Conservation (phyloP, 169 alveolate genomes). For the Plasmodium malariae region DNA sequence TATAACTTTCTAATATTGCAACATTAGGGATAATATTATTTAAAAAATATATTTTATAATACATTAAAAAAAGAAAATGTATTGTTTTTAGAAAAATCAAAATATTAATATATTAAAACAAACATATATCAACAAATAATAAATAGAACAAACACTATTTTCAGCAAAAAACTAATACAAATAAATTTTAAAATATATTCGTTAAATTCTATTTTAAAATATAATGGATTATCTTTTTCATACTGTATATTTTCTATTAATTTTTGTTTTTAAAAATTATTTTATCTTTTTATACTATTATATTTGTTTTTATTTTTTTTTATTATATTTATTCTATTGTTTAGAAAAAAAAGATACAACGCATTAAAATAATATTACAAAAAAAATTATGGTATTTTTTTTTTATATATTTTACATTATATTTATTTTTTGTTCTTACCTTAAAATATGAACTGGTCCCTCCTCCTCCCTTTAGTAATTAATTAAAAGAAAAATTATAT, state of each 20-base stretch:
- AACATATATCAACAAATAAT: neutral
- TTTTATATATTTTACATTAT: too few species aligned
- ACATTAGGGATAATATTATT: neutral
- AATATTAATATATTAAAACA: neutral
- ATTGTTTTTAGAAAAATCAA: neutral
- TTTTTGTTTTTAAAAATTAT: too few species aligned
- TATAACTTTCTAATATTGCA: constrained; percentile 12
- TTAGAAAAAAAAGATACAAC: neutral
- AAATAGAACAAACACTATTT: neutral
- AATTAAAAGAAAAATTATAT: neutral
- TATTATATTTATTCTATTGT: too few species aligned
- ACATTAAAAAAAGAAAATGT: constrained; percentile 2
- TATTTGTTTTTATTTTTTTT: too few species aligned
- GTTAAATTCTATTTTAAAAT: too few species aligned
- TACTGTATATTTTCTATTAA: too few species aligned
- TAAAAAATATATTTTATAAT: constrained; percentile 9
- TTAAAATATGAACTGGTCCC: neutral
- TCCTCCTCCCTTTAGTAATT: too few species aligned
- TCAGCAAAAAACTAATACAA: too few species aligned
- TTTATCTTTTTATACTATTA: neutral
- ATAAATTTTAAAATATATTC: too few species aligned
- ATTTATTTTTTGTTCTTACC: neutral
- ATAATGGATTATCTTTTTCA: neutral
- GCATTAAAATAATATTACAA: neutral
- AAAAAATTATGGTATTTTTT: too few species aligned